A percentile compares a stretch with the other conserved stretches of the same genome.
Evolutionary conservation across 768 basidiomycete species (phyloP).

Genomic region (Suillus bovinus): DNA sequence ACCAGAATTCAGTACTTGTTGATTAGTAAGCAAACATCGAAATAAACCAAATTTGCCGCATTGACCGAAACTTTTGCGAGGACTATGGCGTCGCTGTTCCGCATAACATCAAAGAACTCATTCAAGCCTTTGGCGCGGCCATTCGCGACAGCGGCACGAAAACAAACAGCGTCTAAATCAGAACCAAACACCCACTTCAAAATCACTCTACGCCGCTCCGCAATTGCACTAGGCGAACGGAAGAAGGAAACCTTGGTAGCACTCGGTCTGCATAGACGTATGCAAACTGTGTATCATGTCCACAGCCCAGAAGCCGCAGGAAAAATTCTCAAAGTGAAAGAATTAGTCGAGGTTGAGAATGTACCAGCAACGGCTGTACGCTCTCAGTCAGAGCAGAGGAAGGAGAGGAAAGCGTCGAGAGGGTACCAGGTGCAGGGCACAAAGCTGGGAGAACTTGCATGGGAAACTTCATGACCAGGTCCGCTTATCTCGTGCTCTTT

Average conservation of each 20-base stretch:
- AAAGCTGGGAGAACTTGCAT: conserved; percentile 24
- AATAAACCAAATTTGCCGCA: neutral
- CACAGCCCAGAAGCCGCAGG: conserved; percentile 78
- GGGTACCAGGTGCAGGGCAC: conserved; percentile 62
- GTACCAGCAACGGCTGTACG: conserved; percentile 67
- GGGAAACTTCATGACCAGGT: conserved; percentile 4
- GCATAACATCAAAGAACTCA: conserved; percentile 2
- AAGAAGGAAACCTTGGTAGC: conserved; percentile 76
- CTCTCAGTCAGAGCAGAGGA: conserved; percentile 68
- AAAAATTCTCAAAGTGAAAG: conserved; percentile 86
- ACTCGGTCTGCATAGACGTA: conserved; percentile 79
- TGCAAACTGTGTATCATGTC: conserved; percentile 82
- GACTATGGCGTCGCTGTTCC: conserved; percentile 17
- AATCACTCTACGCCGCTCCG: conserved; percentile 86
- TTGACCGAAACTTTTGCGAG: neutral
- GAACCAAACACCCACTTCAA: conserved; percentile 72
- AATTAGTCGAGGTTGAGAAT: conserved; percentile 86
- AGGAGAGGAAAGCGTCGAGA: conserved; percentile 62
- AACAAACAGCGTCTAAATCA: neutral
- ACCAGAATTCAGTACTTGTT: neutral
- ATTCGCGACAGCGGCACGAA: conserved; percentile 10
- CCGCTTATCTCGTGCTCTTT: too few relatives aligned
- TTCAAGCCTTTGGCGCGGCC: conserved; percentile 16
- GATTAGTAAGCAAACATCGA: conserved; percentile 1
- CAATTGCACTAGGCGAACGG: conserved; percentile 75